These are phyloP conservation scores for Rhodotorula graminis DNA, from an alignment of 768 basidiomycete genomes.

Conservation along the genomic window DNA sequence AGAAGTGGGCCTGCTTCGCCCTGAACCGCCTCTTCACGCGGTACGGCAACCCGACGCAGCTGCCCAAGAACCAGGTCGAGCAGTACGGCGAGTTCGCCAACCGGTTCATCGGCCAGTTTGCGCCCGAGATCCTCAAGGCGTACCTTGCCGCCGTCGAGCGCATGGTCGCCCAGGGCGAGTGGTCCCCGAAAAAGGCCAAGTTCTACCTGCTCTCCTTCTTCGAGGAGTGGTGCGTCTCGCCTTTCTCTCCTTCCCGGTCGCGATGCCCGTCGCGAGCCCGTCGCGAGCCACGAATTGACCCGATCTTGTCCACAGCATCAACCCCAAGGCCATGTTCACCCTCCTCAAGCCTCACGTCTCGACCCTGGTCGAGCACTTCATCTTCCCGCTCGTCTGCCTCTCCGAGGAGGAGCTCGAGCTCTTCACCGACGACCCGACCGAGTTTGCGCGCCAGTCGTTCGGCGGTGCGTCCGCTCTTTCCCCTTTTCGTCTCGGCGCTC, in stretches of 20 bases:
- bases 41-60: slow-evolving; percentile 81
- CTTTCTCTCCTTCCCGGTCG: not conserved
- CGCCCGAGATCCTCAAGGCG: slow-evolving; percentile 77
- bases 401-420: slow-evolving; percentile 61
- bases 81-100: slow-evolving; percentile 67
- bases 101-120: slow-evolving; percentile 91
- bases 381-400: slow-evolving; percentile 82
- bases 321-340: slow-evolving; percentile 86
- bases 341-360: slow-evolving; percentile 80
- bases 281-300: too few relatives aligned
- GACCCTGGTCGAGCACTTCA: slow-evolving; percentile 69
- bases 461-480: slow-evolving; percentile 51
- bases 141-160: slow-evolving; percentile 69
- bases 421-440: slow-evolving; percentile 77
- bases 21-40: slow-evolving; percentile 74
- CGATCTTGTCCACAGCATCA: slow-evolving; percentile 57
- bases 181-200: slow-evolving; percentile 74
- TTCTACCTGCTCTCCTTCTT: slow-evolving; percentile 80
- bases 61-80: slow-evolving; percentile 61
- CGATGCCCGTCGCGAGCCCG: not conserved
- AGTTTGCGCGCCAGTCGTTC: slow-evolving; percentile 69
- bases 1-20: slow-evolving; percentile 87
- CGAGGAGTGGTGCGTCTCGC: slow-evolving; percentile 66
- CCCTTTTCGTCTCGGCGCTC: not conserved
- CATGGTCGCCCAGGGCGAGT: slow-evolving; percentile 61